These are phyloP conservation scores for Carallia pectinifolia DNA, from an alignment of 345 rosid genomes.

Conservation along the genomic window DNA sequence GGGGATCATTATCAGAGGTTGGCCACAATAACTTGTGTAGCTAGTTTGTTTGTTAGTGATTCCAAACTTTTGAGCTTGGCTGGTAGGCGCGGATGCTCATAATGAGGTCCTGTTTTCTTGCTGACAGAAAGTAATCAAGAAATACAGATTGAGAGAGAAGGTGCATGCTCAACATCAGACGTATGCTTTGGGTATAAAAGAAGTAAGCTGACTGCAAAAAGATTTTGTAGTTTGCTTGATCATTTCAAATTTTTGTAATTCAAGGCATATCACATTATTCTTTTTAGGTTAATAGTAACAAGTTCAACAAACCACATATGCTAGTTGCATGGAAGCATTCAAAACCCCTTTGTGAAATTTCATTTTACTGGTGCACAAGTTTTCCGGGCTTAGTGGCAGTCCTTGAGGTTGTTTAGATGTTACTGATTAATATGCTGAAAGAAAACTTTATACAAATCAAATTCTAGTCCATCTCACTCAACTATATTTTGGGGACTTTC, in stretches of 20 bases:
- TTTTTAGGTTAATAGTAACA: background rate
- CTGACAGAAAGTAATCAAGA: conserved; percentile 60
- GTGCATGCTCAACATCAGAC: conserved; percentile 90
- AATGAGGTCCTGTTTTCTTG: conserved; percentile 16
- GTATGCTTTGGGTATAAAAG: conserved; percentile 96
- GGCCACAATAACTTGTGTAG: conserved; percentile 25
- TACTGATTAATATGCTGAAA: background rate
- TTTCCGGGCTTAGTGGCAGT: background rate
- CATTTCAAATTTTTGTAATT: conserved; percentile 2
- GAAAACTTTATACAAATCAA: background rate
- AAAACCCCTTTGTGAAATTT: no score
- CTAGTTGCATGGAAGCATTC: background rate
- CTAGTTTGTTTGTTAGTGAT: background rate
- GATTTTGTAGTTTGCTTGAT: conserved; percentile 10
- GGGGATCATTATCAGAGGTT: conserved; percentile 97
- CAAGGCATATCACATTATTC: background rate
- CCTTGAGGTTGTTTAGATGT: background rate
- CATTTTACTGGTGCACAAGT: background rate
- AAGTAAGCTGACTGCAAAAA: conserved; percentile 40
- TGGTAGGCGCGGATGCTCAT: conserved; percentile 15
- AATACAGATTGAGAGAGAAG: conserved; percentile 71
- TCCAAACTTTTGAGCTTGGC: conserved; percentile 5
- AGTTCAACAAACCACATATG: background rate
- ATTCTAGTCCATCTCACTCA: background rate
- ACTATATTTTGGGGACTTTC: background rate